Evolutionary conservation across 1,139 yeast species (phyloP), one percentile per base, ranked within the genome.

Genomic region (Magnusiomyces suaveolens): DNA sequence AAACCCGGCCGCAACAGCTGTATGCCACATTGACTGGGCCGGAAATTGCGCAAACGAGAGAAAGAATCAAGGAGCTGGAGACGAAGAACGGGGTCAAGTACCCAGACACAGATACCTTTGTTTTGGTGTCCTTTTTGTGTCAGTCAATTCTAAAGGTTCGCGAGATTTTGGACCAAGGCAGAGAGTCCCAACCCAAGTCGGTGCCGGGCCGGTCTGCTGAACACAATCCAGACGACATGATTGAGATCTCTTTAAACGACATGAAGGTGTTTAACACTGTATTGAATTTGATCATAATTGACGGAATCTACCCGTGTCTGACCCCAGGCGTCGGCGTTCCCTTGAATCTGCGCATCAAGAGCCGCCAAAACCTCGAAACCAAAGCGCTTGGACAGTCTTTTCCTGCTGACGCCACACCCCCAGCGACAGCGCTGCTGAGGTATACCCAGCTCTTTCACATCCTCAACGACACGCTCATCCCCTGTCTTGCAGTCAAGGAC

Each of bases 241-340:
- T 90, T 21, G 74, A 84, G 6, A 83, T 90, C 18, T 87, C 97
- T 0, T 72, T 90, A 12, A 90, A 87, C 63, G 97, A 90, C 65
- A 81, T 90, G 74, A 84, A 82, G 64, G 78, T 81, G 1, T 79
- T 90, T 57, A 83, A 87, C 51, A 78, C 76, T 32, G 65, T 90
- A 50, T 69, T 84, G 26, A 84, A 84, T 58, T 59, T 83, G 18
- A 72, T 90, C 1, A 79, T 89, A 0, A 69, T 84, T 1, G 84
- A 81, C 58, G 90, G 95, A 0, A 75, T 89, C 0, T 85, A 84
- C 60, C 81, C 92, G 0, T 78, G 81, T 36, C 61, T 87, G 2
- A 78, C 81, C 1, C 60, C 66, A 38, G 77, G 77, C 1, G 74
- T 82, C 18, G 88, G 92, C 0, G 76, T 87, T 3, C 89, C 94